Evolutionary conservation across 2,329 filamentous ascomycete genomes (phyloP), one percentile per base, ranked within the genome.

Genomic region (Clarireedia sp.): DNA sequence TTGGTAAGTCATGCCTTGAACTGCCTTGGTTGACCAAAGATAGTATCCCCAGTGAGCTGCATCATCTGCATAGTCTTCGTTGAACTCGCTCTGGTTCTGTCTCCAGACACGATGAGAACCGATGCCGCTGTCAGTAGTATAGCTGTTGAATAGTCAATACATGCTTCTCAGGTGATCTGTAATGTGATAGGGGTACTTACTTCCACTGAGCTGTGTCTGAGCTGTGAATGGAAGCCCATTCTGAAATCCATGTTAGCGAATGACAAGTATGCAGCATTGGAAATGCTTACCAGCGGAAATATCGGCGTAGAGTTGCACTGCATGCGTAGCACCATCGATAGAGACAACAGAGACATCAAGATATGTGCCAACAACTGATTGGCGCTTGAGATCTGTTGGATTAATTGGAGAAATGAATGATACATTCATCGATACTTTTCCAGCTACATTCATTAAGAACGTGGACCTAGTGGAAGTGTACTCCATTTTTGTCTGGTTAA

Each of bases 41-140:
- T 91, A 80, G 49, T 80, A 83, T 2, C 90, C 90, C 90, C 90
- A 95, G 72, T 90, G 83, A 63, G 94, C 85, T 47, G 73, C 73
- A 56, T 67, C 64, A 47, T 67, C 65, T 17, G 64, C 54, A 48
- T 63, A 66, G 48, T 67, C 64, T 5, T 57, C 62, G 24, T 67
- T 67, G 38, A 67, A 67, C 43, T 67, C 64, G 49, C 59, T 65
- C 40, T 66, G 64, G 19, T 21, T 59, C 53, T 63, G 58, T 40
- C 60, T 59, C 56, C 57, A 66, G 14, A 53, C 58, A 37, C 57
- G 54, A 48, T 67, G 64, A 37, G 58, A 59, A 2, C 58, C 63
- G 38, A 67, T 56, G 6, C 61, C 63, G 47, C 64, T 62, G 9
- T 60, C 26, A 10, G 57, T 53, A 9, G 60, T 58, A 45, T 63